phyloP scores from a whole-genome alignment of 2,329 filamentous ascomycete species.

The Beauveria rudraprayagi region DNA sequence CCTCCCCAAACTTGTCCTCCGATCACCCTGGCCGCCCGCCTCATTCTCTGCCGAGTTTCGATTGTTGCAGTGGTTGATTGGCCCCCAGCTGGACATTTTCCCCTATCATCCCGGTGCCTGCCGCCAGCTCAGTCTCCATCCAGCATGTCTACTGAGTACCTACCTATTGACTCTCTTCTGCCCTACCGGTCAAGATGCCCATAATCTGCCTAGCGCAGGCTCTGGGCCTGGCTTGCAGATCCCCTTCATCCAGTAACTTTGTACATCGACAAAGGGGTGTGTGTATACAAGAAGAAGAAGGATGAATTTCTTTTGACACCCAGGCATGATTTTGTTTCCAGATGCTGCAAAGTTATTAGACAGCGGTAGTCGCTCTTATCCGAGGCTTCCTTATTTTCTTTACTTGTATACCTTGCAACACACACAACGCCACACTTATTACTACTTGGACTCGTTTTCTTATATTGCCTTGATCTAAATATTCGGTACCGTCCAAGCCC shows the following conservation, averaged over 20 bases:
- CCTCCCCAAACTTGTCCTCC: background rate
- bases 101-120: background rate
- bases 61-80: background rate
- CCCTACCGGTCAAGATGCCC: background rate
- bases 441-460: background rate
- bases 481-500: background rate
- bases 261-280: background rate
- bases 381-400: background rate
- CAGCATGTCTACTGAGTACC: background rate
- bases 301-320: background rate
- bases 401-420: background rate
- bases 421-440: background rate
- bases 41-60: background rate
- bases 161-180: background rate
- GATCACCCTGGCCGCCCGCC: background rate
- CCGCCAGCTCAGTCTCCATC: background rate
- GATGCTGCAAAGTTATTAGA: slow-evolving; percentile 3
- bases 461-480: background rate
- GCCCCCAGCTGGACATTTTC: background rate
- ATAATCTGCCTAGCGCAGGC: slow-evolving; percentile 2
- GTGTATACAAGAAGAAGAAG: background rate
- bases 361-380: background rate
- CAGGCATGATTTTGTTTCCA: background rate
- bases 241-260: background rate
- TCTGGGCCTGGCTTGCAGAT: background rate